Percentiles rank a stretch among this genome's conserved stretches.
Evolutionary conservation across 805 yeast genomes (phyloP).

Genomic region (Metschnikowia santaceciliae): DNA sequence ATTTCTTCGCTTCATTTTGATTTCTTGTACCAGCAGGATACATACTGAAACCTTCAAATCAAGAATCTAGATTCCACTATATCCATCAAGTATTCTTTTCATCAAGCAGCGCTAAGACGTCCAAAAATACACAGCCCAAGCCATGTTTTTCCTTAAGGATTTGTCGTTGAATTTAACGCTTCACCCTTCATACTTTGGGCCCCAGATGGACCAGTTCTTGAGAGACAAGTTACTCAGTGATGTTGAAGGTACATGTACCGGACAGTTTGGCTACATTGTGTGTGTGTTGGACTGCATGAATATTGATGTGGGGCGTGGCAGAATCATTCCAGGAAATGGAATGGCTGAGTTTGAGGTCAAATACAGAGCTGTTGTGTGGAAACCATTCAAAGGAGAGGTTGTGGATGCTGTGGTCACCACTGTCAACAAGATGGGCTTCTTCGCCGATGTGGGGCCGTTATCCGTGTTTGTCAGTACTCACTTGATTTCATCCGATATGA

Average conservation of each 20-base stretch:
- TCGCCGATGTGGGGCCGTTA: conserved; percentile 97
- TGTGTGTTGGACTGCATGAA: conserved; percentile 94
- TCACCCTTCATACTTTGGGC: conserved; percentile 97
- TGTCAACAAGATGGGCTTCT: conserved; percentile 92
- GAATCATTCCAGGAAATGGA: conserved; percentile 86
- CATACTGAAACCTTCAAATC: background rate
- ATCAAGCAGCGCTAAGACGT: background rate
- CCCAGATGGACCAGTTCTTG: conserved; percentile 92
- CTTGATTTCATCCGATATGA: conserved; percentile 90
- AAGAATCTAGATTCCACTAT: background rate
- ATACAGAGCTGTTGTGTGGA: conserved; percentile 95
- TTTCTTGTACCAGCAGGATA: background rate
- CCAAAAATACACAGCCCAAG: background rate
- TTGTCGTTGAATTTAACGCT: conserved; percentile 86
- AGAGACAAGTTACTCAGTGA: conserved; percentile 88
- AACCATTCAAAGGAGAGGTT: conserved; percentile 98
- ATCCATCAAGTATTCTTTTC: background rate
- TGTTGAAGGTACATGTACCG: conserved; percentile 98
- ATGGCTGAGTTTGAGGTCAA: conserved; percentile 95
- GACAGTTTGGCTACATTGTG: conserved; percentile 95
- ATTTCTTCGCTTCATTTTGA: background rate
- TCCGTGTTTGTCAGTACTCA: conserved; percentile 93
- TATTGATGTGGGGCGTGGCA: conserved; percentile 92
- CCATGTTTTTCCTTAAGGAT: conserved; percentile 62
- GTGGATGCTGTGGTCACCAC: conserved; percentile 95